Percentiles rank a stretch among this genome's conserved stretches.
These are phyloP conservation scores for Albizia julibrissin DNA, from an alignment of 306 rosid species.

Conservation along the genomic window DNA sequence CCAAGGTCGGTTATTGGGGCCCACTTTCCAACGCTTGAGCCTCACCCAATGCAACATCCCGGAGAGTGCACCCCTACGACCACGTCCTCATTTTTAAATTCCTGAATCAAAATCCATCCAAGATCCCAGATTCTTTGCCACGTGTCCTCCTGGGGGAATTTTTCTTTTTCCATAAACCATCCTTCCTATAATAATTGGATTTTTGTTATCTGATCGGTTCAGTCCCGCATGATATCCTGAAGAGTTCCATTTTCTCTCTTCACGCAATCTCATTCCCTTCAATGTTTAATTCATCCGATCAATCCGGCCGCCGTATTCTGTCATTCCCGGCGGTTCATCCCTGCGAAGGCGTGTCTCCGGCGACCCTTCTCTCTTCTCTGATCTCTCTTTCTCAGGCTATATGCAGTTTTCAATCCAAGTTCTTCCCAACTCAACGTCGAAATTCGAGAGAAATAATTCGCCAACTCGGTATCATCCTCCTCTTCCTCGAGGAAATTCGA, in stretches of 20 bases:
- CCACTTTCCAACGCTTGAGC: conserved; percentile 29
- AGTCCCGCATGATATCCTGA: neutral
- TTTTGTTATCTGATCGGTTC: neutral
- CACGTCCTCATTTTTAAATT: conserved; percentile 17
- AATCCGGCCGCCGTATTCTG: conserved; percentile 62
- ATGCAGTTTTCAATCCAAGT: conserved; percentile 42
- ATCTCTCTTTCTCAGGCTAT: conserved; percentile 49
- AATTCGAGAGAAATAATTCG: conserved; percentile 72
- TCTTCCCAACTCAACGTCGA: conserved; percentile 52
- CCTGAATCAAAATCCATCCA: neutral
- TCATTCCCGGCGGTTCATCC: conserved; percentile 81
- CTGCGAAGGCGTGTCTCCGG: conserved; percentile 50
- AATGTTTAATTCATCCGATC: conserved; percentile 34
- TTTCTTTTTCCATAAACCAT: neutral
- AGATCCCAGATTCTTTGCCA: conserved; percentile 18
- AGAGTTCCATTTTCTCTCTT: neutral
- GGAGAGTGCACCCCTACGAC: neutral
- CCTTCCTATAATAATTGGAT: conserved; percentile 14
- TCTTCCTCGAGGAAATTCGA: conserved; percentile 66
- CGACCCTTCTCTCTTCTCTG: conserved; percentile 57
- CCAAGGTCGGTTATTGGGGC: conserved; percentile 43
- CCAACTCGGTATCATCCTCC: conserved; percentile 43
- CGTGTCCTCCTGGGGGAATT: conserved; percentile 26
- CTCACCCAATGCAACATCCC: neutral
- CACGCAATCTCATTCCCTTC: neutral